Conservation (phyloP, 352 stramenopile species). For the Globisporangium viniferum region DNA sequence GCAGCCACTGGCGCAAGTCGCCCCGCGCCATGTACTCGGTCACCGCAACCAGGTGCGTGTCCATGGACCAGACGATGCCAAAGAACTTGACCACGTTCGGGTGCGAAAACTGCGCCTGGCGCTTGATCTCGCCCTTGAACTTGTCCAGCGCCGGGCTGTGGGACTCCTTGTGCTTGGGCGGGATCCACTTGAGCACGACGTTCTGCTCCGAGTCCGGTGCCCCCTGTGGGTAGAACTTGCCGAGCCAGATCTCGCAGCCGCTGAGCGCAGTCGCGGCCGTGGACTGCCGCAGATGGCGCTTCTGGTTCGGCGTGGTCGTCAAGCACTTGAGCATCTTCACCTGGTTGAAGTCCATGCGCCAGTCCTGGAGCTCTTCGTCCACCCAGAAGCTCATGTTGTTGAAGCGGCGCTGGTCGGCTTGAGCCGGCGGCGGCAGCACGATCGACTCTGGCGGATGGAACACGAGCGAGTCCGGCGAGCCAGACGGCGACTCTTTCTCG, state of each 20-base stretch:
- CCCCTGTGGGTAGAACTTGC: conserved; percentile 23
- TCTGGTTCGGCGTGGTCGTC: conserved; percentile 40
- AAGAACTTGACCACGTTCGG: conserved; percentile 77
- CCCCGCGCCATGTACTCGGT: conserved; percentile 74
- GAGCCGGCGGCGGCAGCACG: background rate
- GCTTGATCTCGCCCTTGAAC: conserved; percentile 60
- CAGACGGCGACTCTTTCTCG: conserved; percentile 4
- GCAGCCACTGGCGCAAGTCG: conserved; percentile 69
- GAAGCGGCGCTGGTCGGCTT: conserved; percentile 5
- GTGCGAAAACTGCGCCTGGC: conserved; percentile 59
- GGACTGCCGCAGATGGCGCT: conserved; percentile 37
- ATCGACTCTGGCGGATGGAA: background rate
- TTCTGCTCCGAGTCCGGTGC: conserved; percentile 29
- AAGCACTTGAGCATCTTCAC: conserved; percentile 61
- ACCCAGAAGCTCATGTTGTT: conserved; percentile 62
- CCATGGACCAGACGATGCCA: conserved; percentile 67
- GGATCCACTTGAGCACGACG: conserved; percentile 59
- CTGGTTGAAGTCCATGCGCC: conserved; percentile 59
- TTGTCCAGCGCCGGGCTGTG: conserved; percentile 29
- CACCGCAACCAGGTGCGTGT: conserved; percentile 63
- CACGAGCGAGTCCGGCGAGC: conserved; percentile 4
- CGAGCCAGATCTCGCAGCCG: conserved; percentile 58
- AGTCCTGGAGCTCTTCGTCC: conserved; percentile 62
- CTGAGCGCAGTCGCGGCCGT: conserved; percentile 28
- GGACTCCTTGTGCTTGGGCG: conserved; percentile 27